A percentile compares a stretch with the other conserved stretches of the same genome.
Conservation (phyloP, 1,284 basidiomycete species). For the Irpex rosettiformis region DNA sequence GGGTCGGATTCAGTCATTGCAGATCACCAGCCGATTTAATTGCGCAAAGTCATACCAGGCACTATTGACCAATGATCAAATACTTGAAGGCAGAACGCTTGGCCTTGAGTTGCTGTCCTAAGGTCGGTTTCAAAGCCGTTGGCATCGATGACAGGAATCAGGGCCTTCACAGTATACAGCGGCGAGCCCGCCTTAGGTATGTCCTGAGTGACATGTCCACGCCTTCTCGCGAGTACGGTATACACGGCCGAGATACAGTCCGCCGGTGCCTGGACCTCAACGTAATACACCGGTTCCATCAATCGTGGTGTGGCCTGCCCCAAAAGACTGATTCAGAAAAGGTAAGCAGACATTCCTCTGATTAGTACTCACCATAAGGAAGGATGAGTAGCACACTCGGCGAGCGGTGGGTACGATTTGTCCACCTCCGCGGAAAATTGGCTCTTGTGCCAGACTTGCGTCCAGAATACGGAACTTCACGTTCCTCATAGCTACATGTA, state of each 20-base stretch:
- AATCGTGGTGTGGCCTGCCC: constrained; percentile 81
- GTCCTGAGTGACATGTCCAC: constrained; percentile 98
- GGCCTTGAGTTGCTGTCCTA: constrained; percentile 94
- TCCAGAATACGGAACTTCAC: constrained; percentile 97
- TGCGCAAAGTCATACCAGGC: constrained; percentile 58
- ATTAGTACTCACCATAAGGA: constrained; percentile 75
- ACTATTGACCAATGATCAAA: constrained; percentile 99
- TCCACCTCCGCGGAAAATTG: constrained; percentile 96
- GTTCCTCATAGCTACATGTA: constrained; percentile 85
- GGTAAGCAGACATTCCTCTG: constrained; percentile 11
- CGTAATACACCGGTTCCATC: constrained; percentile 97
- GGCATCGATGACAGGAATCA: constrained; percentile 97
- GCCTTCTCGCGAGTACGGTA: constrained; percentile 91
- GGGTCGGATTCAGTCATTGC: constrained; percentile 20
- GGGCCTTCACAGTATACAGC: constrained; percentile 94
- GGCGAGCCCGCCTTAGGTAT: constrained; percentile 97
- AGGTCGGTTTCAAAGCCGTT: constrained; percentile 99
- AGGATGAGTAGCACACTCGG: constrained; percentile 98
- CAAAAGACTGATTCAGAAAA: constrained; percentile 2
- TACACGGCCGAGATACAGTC: constrained; percentile 98
- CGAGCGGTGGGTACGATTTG: constrained; percentile 98
- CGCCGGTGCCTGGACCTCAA: constrained; percentile 98
- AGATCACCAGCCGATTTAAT: constrained; percentile 16
- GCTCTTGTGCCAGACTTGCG: constrained; percentile 87
- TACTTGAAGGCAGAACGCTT: constrained; percentile 94